A percentile compares a stretch with the other conserved stretches of the same genome.
These are phyloP conservation scores for Allium sativum DNA, from an alignment of 106 monocot species.

Conservation along the genomic window DNA sequence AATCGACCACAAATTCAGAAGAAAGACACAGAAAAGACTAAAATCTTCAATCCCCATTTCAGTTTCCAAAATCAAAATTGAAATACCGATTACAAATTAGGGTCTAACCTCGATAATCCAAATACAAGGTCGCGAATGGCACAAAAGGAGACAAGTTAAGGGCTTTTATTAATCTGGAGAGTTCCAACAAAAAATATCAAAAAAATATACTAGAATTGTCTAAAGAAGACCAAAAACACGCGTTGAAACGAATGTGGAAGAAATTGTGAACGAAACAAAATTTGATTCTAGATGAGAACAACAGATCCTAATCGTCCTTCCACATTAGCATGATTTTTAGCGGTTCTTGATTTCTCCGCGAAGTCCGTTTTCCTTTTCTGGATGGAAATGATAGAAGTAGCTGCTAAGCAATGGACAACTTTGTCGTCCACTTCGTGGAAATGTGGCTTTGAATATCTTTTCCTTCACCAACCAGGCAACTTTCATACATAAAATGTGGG, in stretches of 20 bases:
- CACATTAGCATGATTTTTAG: background rate
- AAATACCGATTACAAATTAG: no score
- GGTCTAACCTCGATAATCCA: no score
- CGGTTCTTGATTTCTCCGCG: conserved; percentile 2
- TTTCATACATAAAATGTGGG: no score
- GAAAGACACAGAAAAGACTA: no score
- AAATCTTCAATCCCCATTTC: no score
- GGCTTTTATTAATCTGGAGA: background rate
- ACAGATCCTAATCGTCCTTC: conserved; percentile 3
- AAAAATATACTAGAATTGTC: background rate
- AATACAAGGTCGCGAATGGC: no score
- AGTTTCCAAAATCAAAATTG: no score
- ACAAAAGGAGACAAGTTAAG: background rate
- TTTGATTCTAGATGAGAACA: background rate
- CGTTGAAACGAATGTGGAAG: background rate
- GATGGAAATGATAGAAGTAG: background rate
- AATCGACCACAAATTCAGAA: no score
- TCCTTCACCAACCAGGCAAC: no score
- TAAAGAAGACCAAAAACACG: conserved; percentile 1
- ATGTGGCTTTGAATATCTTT: no score
- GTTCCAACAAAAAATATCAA: background rate
- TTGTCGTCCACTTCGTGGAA: background rate
- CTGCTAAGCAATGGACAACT: background rate
- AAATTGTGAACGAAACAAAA: background rate
- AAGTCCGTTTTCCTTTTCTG: background rate